Base-by-base conservation (phyloP, 1,139 yeast genomes). In the Casaregolazyma suthepensis region DNA sequence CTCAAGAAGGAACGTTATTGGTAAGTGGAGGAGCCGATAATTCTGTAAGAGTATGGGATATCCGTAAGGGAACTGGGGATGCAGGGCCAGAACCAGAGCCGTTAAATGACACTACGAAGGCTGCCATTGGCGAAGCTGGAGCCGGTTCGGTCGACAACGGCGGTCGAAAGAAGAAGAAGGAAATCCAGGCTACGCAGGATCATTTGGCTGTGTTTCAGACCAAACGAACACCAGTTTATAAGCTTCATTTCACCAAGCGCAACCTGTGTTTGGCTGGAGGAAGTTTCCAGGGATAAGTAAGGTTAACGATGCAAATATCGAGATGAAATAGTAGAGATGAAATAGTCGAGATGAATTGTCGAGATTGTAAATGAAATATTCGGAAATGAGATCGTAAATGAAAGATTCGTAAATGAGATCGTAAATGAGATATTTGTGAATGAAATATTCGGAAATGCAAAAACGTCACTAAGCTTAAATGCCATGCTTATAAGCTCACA, bases 21-120 rank as follows among this genome's bases (percentile, higher is more conserved):
- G 93, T 93, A 2, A 87, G 96, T 69, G 90, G 96, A 35, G 97
- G 95, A 51, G 93, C 96, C 1, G 99, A 94, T 71, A 83, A 85
- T 64, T 84, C 96, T 2, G 95, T 93, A 2, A 78, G 99, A 62
- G 96, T 91, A 1, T 94, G 99, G 99, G 98, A 94, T 69, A 83
- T 89, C 52, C 88, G 87, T 69, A 82, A 84, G 62, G 89, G 89
- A 55, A 88, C 96, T 0, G 77, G 78, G 55, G 96, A 88, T 62
- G 81, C 85, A 1, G 88, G 89, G 3, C 84, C 91, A 1, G 87
- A 82, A 62, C 96, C 96, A 1, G 96, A 88, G 64, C 80, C 84
- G 5, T 81, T 85, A 62, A 64, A 49, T 23, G 54, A 51, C 45
- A 57, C 50, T 12, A 49, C 55, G 13, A 61, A 46, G 20, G 54